These are phyloP conservation scores for Bothriochloa decipiens DNA, from an alignment of 176 grass and related monocot genomes.

Conservation along the genomic window DNA sequence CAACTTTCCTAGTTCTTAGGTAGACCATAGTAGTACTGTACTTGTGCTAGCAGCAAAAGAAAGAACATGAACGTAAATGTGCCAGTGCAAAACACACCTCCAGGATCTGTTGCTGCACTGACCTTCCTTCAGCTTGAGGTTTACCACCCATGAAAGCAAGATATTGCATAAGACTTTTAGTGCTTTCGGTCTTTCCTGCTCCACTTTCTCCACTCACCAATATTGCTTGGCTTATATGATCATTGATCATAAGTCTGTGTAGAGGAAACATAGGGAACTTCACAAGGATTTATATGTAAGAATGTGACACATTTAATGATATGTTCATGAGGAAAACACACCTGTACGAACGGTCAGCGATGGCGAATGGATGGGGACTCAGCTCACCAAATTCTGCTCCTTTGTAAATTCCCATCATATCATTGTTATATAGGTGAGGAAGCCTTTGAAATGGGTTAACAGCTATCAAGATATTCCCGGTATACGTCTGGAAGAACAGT, in stretches of 20 bases:
- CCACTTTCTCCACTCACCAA: slow-evolving; percentile 96
- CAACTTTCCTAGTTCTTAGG: slow-evolving; percentile 20
- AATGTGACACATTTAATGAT: slow-evolving; percentile 5
- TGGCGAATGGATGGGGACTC: slow-evolving; percentile 93
- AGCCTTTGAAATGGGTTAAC: slow-evolving; percentile 95
- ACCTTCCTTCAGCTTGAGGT: slow-evolving; percentile 68
- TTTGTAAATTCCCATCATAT: slow-evolving; percentile 97
- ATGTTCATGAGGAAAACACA: slow-evolving; percentile 16
- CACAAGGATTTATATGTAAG: slow-evolving; percentile 18
- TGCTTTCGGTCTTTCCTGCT: slow-evolving; percentile 93
- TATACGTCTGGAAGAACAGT: slow-evolving; percentile 83
- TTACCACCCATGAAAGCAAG: slow-evolving; percentile 90
- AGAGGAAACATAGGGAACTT: slow-evolving; percentile 29
- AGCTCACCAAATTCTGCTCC: slow-evolving; percentile 87
- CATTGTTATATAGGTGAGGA: slow-evolving; percentile 88
- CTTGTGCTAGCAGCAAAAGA: slow-evolving; percentile 20
- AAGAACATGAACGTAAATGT: slow-evolving; percentile 1
- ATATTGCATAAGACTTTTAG: slow-evolving; percentile 92
- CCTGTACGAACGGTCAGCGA: slow-evolving; percentile 90
- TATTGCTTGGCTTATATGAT: slow-evolving; percentile 80
- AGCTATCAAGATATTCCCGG: slow-evolving; percentile 95
- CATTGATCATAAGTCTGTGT: slow-evolving; percentile 79
- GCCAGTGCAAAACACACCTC: slow-evolving; percentile 54
- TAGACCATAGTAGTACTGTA: neutral
- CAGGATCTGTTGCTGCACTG: slow-evolving; percentile 85